Evolutionary conservation across 352 stramenopile species (phyloP), one percentile per base, ranked within the genome.

Genomic region (Phytophthora lateralis): DNA sequence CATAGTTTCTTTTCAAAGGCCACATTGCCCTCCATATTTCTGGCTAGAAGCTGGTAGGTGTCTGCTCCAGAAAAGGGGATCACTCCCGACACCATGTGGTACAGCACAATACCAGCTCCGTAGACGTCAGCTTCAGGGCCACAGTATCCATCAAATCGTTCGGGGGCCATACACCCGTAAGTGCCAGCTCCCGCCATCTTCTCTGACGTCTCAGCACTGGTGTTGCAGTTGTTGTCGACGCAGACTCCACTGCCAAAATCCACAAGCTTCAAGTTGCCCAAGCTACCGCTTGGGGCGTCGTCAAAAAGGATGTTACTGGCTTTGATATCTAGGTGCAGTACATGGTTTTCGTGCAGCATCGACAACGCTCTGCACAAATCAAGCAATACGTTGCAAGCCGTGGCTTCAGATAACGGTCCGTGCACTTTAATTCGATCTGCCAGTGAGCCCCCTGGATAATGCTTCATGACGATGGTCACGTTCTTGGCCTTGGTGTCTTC

Each of bases 241-340:
- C 61, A 61, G 29, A 55, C 50, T 9, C 72, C 78, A 60, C 73
- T 87, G 12, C 81, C 81, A 61, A 90, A 90, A 57, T 88, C 81
- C 46, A 88, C 70, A 48, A 90, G 75, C 60, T 90, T 90, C 30
- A 90, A 56, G 42, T 83, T 81, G 15, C 53, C 50, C 42, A 88
- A 86, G 37, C 57, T 65, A 29, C 55, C 55, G 3, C 52, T 51
- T 21, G 53, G 59, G 24, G 73, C 61, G 8, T 67, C 59, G 53
- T 90, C 81, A 26, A 90, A 90, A 10, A 90, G 50, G 39, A 89
- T 78, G 54, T 90, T 90, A 34, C 62, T 73, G 4, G 78, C 75
- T 58, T 88, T 90, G 39, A 90, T 66, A 56, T 90, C 78, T 48
- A 90, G 53, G 43, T 89, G 81, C 26, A 90, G 59, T 17, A 90